Evolutionary conservation across 768 basidiomycete species (phyloP), one percentile per base, ranked within the genome.

Genomic region (Lactarius sp.): DNA sequence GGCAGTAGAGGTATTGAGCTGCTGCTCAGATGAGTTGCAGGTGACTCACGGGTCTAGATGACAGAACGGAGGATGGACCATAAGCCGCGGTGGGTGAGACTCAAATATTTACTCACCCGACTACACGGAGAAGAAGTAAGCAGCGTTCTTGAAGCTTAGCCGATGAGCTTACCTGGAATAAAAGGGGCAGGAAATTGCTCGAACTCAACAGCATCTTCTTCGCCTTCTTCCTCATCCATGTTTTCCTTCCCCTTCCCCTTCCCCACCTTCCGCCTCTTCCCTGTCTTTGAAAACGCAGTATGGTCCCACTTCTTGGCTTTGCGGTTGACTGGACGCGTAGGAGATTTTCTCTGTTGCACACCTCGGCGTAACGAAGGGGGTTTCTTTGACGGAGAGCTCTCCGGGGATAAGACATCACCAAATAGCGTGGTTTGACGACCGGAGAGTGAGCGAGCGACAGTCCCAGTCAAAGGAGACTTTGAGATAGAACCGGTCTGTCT

Each of bases 281-380:
- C 94, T 4, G 87, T 83, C 76, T 92, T 90, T 6, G 94, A 87
- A 70, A 91, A 96, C 13, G 78, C 85, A 0, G 94, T 92, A 27
- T 92, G 87, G 71, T 98, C 94, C 97, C 97, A 99, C 52, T 80
- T 77, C 77, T 96, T 98, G 1, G 81, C 84, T 73, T 88, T 86
- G 20, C 79, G 79, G 5, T 83, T 78, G 61, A 83, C 83, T 53
- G 81, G 79, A 9, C 83, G 58, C 20, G 20, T 44, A 14, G 61
- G 53, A 8, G 65, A 67, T 33, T 53, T 66, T 39, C 51, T 54
- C 37, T 56, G 65, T 6, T 62, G 65, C 34, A 36, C 36, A 12
- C 27, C 16, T 34, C 53, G 37, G 27, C 52, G 51, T 1, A 65
- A 62, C 2, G 56, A 44, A 20, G 49, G 12, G 7, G 56, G 53